These are phyloP conservation scores for Pyricularia sp. DNA, from an alignment of 2,329 filamentous ascomycete species.

Conservation along the genomic window DNA sequence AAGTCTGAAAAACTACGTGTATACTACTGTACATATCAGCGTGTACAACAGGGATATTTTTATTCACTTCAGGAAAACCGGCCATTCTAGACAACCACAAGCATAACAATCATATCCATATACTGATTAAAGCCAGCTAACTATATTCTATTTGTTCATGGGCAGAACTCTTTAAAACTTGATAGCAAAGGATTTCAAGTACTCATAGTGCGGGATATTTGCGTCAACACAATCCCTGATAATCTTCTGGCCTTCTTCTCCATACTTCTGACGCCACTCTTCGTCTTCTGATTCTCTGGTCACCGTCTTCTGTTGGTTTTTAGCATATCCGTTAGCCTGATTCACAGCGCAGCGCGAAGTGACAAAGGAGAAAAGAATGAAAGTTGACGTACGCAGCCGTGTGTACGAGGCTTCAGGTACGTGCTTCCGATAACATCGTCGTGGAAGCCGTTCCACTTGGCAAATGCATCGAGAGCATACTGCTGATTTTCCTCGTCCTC, in stretches of 20 bases:
- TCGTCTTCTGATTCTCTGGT: slow-evolving; percentile 57
- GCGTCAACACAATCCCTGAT: slow-evolving; percentile 64
- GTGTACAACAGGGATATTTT: neutral
- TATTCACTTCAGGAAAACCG: neutral
- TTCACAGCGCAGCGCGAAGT: neutral
- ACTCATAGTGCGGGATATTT: slow-evolving; percentile 69
- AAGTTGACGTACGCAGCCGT: slow-evolving; percentile 43
- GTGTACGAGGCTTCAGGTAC: slow-evolving; percentile 60
- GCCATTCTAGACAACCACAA: neutral
- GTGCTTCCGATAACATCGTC: slow-evolving; percentile 85
- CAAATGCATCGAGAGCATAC: slow-evolving; percentile 66
- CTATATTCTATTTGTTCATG: neutral
- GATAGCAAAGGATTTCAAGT: slow-evolving; percentile 69
- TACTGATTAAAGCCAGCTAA: neutral
- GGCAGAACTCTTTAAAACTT: slow-evolving; percentile 32
- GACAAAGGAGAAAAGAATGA: slow-evolving; percentile 3
- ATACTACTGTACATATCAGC: slow-evolving; percentile 5
- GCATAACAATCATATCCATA: neutral
- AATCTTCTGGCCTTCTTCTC: slow-evolving; percentile 57
- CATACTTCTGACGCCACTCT: slow-evolving; percentile 68
- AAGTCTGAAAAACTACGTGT: neutral
- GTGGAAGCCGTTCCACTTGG: slow-evolving; percentile 97
- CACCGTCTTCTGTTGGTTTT: slow-evolving; percentile 44
- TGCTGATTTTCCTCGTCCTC: slow-evolving; percentile 62
- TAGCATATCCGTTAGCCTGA: neutral